Evolutionary conservation across 73 alveolate species (phyloP).

Genomic region (Tetrahymena borealis): DNA sequence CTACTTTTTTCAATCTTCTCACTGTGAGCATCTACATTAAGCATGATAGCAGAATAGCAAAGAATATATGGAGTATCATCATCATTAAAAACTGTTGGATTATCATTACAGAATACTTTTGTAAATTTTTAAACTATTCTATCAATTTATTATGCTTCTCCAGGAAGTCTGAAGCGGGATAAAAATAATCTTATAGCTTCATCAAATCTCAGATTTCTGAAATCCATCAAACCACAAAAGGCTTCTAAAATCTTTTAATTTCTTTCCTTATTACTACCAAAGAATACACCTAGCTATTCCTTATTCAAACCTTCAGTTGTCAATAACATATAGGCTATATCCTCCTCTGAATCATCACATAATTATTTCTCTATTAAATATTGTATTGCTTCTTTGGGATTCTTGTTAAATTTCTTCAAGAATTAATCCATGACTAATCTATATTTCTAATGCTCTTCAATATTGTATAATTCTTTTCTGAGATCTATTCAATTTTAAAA

Average conservation of each 20-base stretch:
- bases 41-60: constrained; percentile 56
- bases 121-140: constrained; percentile 54
- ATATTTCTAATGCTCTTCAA: background rate
- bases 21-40: constrained; percentile 52
- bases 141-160: constrained; percentile 61
- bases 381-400: constrained; percentile 22
- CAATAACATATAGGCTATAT: constrained; percentile 46
- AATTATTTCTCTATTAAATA: constrained; percentile 12
- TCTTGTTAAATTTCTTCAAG: constrained; percentile 14
- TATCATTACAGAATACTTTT: constrained; percentile 40
- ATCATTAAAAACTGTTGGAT: constrained; percentile 37
- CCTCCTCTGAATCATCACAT: constrained; percentile 10
- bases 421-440: constrained; percentile 15
- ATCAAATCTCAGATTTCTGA: constrained; percentile 36
- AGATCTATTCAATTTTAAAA: no score
- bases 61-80: constrained; percentile 49
- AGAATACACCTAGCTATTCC: constrained; percentile 43
- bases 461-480: background rate
- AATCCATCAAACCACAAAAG: constrained; percentile 35
- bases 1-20: constrained; percentile 26
- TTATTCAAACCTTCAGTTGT: constrained; percentile 62
- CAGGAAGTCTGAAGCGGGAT: constrained; percentile 54
- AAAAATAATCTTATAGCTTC: constrained; percentile 60
- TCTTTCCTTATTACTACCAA: constrained; percentile 45
- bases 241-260: constrained; percentile 37